phyloP scores from a whole-genome alignment of 495 filamentous ascomycete species.

The Neurospora sp. region DNA sequence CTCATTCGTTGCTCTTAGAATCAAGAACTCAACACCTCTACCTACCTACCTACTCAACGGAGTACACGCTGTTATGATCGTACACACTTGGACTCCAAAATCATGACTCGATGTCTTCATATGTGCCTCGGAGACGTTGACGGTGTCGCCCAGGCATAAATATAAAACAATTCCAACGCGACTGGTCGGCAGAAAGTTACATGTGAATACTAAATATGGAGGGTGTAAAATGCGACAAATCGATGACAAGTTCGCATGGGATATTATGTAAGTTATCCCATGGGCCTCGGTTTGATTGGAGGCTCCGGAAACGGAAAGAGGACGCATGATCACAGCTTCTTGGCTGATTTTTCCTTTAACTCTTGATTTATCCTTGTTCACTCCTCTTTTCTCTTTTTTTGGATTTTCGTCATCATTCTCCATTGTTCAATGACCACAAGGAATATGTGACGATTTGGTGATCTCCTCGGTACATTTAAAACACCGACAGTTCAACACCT shows the following conservation, averaged over 20 bases:
- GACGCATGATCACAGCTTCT: neutral
- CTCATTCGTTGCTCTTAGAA: neutral
- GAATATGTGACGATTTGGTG: neutral
- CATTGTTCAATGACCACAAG: neutral
- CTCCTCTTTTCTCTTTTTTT: neutral
- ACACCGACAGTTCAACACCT: neutral
- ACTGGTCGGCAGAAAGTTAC: neutral
- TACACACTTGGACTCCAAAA: too few species aligned
- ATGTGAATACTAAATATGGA: neutral
- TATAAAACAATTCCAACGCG: neutral
- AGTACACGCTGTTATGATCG: neutral
- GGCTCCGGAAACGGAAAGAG: neutral
- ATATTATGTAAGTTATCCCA: neutral
- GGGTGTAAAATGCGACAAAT: neutral
- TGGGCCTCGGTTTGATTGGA: neutral
- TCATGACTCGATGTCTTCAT: neutral
- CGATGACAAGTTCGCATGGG: neutral
- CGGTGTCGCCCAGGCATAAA: neutral
- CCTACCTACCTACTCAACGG: neutral
- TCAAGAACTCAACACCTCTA: too few species aligned
- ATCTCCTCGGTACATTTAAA: neutral
- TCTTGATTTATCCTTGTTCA: neutral
- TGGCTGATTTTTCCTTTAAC: neutral
- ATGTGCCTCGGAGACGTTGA: neutral
- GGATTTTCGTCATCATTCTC: neutral